Evolutionary conservation across 768 basidiomycete genomes (phyloP), one percentile per base, ranked within the genome.

Genomic region (Kwoniella shandongensis): DNA sequence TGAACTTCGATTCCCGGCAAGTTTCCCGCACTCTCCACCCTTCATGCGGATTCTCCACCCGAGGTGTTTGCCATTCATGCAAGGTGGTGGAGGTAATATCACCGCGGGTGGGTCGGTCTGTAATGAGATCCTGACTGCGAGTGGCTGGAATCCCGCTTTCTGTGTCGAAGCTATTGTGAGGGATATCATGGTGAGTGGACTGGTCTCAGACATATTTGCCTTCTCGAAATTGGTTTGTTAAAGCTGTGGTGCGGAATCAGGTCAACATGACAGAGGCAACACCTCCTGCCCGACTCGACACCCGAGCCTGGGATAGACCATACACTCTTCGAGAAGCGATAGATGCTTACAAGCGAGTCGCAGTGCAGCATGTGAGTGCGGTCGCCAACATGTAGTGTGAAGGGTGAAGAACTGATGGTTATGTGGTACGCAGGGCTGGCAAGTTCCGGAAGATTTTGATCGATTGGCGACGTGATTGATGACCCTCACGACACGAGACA

Each of bases 41-140:
- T 88, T 86, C 78, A 87, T 88, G 76, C 82, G 87, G 54, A 84
- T 88, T 29, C 80, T 89, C 22, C 84, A 84, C 23, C 88, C 88
- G 0, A 81, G 87, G 23, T 86, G 88, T 76, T 70, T 86, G 32
- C 85, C 86, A 0, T 88, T 88, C 68, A 81, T 82, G 35, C 80
- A 84, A 7, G 64, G 67, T 29, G 67, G 67, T 5, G 67, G 67
- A 22, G 67, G 67, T 0, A 66, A 69, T 49, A 69, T 69, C 46
- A 69, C 64, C 0, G 63, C 51, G 0, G 67, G 67, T 0, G 67
- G 67, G 8, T 63, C 61, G 3, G 52, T 69, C n/a, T 69, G 67
- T 48, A 66, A 69, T 38, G 67, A 69, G 52, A 54, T 69, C 10
- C 42, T 69, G 47, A 69, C 67, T 44, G 32, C 52, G 17, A 69